Evolutionary conservation across 352 stramenopile species (phyloP), one percentile per base, ranked within the genome.

Genomic region (Pythium folliculosum): DNA sequence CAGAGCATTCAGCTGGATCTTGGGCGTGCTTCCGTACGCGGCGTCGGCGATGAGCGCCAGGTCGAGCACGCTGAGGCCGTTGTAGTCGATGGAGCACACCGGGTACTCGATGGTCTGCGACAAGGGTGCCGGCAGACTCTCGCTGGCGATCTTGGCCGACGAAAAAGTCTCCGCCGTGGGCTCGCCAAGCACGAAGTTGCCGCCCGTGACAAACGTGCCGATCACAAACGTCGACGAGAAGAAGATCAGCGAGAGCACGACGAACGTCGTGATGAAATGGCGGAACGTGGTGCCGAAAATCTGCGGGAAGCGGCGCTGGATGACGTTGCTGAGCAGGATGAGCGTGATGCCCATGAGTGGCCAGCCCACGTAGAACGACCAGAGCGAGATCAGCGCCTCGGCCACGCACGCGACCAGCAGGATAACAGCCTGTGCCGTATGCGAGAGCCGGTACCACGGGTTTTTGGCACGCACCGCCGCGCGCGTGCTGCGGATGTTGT

Each of bases 201-300:
- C 77, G 10, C 81, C 85, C 48, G 70, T 82, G 16, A 84, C 82
- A 43, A 94, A 91, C 5, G 84, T 91, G 13, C 85, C 85, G 56
- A 94, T 89, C 43, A 92, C 72, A 52, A 88, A 82, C 35, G 84
- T 86, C 17, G 84, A 90, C 27, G 84, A 91, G 71, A 94, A 94
- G 70, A 94, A 94, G 35, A 94, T 70, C 48, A 94, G 73, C 63
- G 85, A 94, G 52, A 94, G 72, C 21, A 90, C 25, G 47, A 92
- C 82, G 56, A 94, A 94, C 40, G 73, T 59, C 4, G 73, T 80
- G 77, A 94, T 84, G 45, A 94, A 94, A 59, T 91, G 76, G 19
- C 79, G 77, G 66, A 94, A 94, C 30, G 79, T 78, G 45, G 75
- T 71, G 5, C 85, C 85, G 40, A 94, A 94, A 32, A 94, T 83